A percentile compares a stretch with the other conserved stretches of the same genome.
phyloP scores from a whole-genome alignment of 2,329 filamentous ascomycete species.

The Davidsoniella australis region DNA sequence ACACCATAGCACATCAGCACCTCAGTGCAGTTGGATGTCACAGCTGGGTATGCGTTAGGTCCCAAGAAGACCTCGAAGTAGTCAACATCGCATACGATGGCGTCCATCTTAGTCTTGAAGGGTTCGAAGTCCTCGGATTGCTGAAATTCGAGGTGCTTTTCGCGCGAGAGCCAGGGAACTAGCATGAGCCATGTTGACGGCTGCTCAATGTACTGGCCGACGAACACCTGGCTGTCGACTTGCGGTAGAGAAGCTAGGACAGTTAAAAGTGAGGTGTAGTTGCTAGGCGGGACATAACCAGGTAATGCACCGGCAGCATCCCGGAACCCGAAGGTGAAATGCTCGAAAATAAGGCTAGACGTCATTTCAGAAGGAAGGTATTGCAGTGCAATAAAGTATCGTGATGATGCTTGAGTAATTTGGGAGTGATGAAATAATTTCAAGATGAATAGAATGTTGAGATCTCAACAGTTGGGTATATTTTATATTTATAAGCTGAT shows the following conservation, averaged over 20 bases:
- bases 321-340: constrained; percentile 21
- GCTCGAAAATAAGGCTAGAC: constrained; percentile 17
- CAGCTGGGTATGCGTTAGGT: constrained; percentile 15
- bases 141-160: constrained; percentile 24
- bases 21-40: constrained; percentile 24
- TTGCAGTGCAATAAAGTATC: too few species aligned
- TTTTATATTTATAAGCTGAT: too few species aligned
- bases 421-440: too few species aligned
- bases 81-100: constrained; percentile 14
- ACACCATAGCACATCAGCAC: constrained; percentile 21
- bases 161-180: constrained; percentile 21
- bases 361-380: constrained; percentile 16
- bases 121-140: constrained; percentile 24
- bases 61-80: constrained; percentile 5
- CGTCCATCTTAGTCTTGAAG: constrained; percentile 18
- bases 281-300: constrained; percentile 16
- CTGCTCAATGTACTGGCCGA: constrained; percentile 21
- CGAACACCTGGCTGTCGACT: constrained; percentile 19
- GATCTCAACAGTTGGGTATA: too few species aligned
- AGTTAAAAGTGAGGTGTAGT: constrained; percentile 14
- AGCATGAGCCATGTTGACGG: constrained; percentile 20
- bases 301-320: constrained; percentile 17
- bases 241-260: constrained; percentile 1
- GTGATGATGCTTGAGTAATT: too few species aligned
- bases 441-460: too few species aligned